Percentiles rank a stretch among this genome's conserved stretches.
Evolutionary conservation across 1,284 basidiomycete species (phyloP).

Genomic region (Cryptococcus deneoformans): DNA sequence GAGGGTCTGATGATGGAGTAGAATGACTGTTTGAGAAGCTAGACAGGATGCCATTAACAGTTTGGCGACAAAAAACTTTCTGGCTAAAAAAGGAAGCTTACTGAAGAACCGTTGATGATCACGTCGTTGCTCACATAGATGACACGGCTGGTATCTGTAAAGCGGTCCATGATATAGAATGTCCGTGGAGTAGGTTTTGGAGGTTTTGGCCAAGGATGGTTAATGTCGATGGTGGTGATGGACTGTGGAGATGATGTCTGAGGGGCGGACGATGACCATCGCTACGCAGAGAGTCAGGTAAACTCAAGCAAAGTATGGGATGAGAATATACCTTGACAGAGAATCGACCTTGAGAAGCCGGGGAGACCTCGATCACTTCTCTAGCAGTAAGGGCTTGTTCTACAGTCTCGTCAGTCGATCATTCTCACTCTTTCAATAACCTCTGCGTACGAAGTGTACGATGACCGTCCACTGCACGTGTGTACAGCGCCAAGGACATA

Average conservation of each 20-base stretch:
- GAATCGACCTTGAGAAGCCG: constrained; percentile 18
- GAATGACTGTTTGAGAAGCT: constrained; percentile 33
- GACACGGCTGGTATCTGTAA: constrained; percentile 35
- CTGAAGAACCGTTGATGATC: constrained; percentile 23
- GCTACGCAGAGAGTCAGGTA: constrained; percentile 1
- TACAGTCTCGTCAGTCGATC: constrained; percentile 11
- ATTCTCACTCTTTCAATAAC: not conserved
- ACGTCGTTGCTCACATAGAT: constrained; percentile 41
- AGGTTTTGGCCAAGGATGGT: constrained; percentile 7
- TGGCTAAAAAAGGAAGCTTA: constrained; percentile 12
- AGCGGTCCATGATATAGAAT: constrained; percentile 41
- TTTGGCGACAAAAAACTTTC: not conserved
- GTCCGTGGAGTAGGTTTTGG: constrained; percentile 24
- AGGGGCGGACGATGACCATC: constrained; percentile 10
- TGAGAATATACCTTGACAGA: constrained; percentile 8
- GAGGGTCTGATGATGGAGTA: constrained; percentile 35
- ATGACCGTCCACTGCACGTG: constrained; percentile 15
- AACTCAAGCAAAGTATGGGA: not conserved
- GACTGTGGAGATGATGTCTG: constrained; percentile 12
- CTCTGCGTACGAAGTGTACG: constrained; percentile 21
- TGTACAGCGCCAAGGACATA: constrained; percentile 14
- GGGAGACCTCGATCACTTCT: constrained; percentile 36
- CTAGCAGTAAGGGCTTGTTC: constrained; percentile 39
- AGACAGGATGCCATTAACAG: not conserved
- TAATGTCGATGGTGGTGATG: not conserved